Conservation (phyloP, 441 rosid species). For the Syzygium malaccense region DNA sequence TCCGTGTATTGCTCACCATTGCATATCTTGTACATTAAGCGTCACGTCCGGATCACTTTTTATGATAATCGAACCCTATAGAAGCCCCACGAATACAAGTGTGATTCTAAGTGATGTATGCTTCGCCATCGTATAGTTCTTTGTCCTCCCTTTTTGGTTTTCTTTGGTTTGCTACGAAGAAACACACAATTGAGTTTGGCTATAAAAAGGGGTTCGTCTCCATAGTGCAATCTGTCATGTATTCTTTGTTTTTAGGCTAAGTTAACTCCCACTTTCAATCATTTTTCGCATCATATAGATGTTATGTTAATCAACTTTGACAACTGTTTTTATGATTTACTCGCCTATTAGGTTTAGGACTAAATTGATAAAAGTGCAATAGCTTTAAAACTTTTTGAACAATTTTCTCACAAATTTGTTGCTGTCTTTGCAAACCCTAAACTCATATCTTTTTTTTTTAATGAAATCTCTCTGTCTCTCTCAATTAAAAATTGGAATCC, state of each 20-base stretch:
- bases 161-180: neutral
- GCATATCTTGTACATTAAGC: neutral
- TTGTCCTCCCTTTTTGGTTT: neutral
- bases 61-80: neutral
- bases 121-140: neutral
- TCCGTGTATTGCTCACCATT: rapidly evolving
- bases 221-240: neutral
- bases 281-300: neutral
- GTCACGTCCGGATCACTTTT: neutral
- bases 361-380: too few species aligned
- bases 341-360: too few species aligned
- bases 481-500: too few species aligned
- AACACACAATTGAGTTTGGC: neutral
- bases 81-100: neutral
- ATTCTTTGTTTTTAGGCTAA: neutral
- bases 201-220: neutral
- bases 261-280: neutral
- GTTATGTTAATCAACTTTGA: too few species aligned
- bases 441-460: too few species aligned
- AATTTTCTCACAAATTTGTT: too few species aligned
- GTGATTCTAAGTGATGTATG: too few species aligned
- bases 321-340: too few species aligned
- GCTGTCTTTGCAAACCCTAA: too few species aligned
- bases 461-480: too few species aligned
- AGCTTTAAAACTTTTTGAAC: too few species aligned